Conservation (phyloP, 352 stramenopile genomes). For the Globisporangium middletonii region DNA sequence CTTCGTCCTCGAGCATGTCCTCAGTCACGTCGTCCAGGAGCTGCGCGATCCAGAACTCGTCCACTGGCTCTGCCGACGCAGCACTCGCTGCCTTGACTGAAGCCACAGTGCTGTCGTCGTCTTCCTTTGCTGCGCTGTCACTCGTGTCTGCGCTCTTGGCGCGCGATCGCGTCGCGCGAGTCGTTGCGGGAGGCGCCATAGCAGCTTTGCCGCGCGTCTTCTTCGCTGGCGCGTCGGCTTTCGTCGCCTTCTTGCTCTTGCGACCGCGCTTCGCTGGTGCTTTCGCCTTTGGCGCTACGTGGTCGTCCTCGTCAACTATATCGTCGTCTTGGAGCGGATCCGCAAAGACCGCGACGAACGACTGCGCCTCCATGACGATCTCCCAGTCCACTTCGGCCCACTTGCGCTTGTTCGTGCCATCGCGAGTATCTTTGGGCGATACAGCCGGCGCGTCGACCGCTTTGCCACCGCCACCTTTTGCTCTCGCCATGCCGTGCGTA, state of each 20-base stretch:
- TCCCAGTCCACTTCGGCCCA: slow-evolving; percentile 71
- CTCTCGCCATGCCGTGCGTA: too few species aligned
- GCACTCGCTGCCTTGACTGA: background rate
- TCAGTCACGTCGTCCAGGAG: slow-evolving; percentile 74
- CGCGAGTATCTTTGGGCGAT: background rate
- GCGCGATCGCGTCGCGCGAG: background rate
- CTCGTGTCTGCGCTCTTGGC: background rate
- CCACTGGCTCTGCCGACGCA: background rate
- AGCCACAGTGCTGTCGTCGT: too few species aligned
- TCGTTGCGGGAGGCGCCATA: background rate
- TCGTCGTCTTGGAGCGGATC: slow-evolving; percentile 3
- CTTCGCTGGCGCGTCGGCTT: slow-evolving; percentile 1
- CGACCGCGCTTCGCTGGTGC: background rate
- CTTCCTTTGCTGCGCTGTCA: background rate
- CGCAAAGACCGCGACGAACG: slow-evolving; percentile 58
- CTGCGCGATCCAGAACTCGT: slow-evolving; percentile 66
- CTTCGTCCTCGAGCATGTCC: slow-evolving; percentile 51
- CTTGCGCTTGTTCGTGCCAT: slow-evolving; percentile 36
- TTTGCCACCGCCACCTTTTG: too few species aligned
- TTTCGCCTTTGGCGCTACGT: background rate
- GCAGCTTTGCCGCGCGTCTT: slow-evolving; percentile 1
- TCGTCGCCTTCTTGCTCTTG: background rate
- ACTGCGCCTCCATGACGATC: slow-evolving; percentile 51
- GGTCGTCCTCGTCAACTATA: slow-evolving; percentile 6
- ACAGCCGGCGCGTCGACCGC: background rate